These are phyloP conservation scores for Allantophomopsis lycopodina DNA, from an alignment of 2,329 filamentous ascomycete species.

Conservation along the genomic window DNA sequence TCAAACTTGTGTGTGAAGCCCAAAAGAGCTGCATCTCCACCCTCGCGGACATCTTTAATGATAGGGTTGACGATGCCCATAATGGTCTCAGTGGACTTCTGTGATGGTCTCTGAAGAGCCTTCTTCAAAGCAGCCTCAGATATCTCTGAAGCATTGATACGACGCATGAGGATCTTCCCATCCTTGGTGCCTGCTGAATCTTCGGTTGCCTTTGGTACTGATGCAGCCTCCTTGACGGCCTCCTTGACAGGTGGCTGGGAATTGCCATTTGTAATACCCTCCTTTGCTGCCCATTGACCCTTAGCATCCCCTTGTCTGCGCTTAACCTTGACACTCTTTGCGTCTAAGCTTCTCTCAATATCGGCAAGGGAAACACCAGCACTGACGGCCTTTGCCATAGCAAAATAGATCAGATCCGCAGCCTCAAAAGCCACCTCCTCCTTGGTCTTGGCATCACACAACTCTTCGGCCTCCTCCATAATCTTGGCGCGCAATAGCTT, in stretches of 20 bases:
- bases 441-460: slow-evolving; percentile 73
- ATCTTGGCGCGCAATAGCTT: slow-evolving; percentile 90
- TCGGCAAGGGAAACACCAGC: slow-evolving; percentile 78
- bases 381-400: slow-evolving; percentile 75
- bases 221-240: slow-evolving; percentile 27
- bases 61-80: slow-evolving; percentile 86
- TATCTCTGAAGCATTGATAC: slow-evolving; percentile 56
- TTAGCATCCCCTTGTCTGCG: slow-evolving; percentile 88
- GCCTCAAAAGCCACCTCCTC: slow-evolving; percentile 87
- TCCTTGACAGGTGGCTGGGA: slow-evolving; percentile 20
- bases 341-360: slow-evolving; percentile 82
- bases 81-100: slow-evolving; percentile 89
- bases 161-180: slow-evolving; percentile 67
- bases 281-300: slow-evolving; percentile 78
- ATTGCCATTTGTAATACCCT: slow-evolving; percentile 39
- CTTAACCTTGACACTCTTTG: slow-evolving; percentile 92
- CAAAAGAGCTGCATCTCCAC: slow-evolving; percentile 78
- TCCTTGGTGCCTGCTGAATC: slow-evolving; percentile 33
- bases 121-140: slow-evolving; percentile 52
- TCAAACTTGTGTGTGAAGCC: slow-evolving; percentile 97
- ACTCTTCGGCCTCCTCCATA: slow-evolving; percentile 93
- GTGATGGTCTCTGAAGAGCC: slow-evolving; percentile 76
- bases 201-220: slow-evolving; percentile 33
- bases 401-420: slow-evolving; percentile 92
- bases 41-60: slow-evolving; percentile 69